Conservation (phyloP, 441 rosid genomes). For the Geranium incanum region DNA sequence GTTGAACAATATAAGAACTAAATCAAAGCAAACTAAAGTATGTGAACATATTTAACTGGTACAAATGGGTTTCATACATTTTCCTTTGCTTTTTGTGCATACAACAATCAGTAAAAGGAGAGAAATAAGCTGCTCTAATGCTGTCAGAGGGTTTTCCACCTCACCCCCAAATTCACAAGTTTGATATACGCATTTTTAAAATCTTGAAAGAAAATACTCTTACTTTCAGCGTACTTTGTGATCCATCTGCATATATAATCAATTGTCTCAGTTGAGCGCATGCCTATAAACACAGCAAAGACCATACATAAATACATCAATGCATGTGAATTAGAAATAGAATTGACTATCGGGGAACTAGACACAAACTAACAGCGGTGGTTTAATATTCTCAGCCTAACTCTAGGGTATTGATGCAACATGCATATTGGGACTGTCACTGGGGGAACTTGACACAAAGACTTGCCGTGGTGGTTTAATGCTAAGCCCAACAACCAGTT, state of each 20-base stretch:
- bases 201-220: constrained; percentile 64
- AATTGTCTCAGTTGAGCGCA: constrained; percentile 13
- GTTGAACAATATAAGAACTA: too few species aligned
- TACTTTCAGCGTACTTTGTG: constrained; percentile 49
- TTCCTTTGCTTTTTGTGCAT: not conserved
- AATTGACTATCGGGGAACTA: too few species aligned
- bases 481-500: too few species aligned
- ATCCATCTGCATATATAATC: constrained; percentile 55
- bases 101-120: too few species aligned
- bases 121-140: not conserved
- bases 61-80: not conserved
- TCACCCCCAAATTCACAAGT: constrained; percentile 72
- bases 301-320: not conserved
- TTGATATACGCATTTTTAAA: constrained; percentile 66
- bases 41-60: not conserved
- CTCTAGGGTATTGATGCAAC: too few species aligned
- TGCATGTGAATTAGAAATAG: not conserved
- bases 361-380: not conserved
- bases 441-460: too few species aligned
- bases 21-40: not conserved
- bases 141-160: constrained; percentile 48
- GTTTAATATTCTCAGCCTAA: not conserved
- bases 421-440: too few species aligned
- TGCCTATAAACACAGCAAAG: not conserved
- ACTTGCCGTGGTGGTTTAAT: too few species aligned